Percentiles rank a stretch among this genome's conserved stretches.
phyloP scores from a whole-genome alignment of 1,139 yeast species.

The Geotrichum aggregatum region DNA sequence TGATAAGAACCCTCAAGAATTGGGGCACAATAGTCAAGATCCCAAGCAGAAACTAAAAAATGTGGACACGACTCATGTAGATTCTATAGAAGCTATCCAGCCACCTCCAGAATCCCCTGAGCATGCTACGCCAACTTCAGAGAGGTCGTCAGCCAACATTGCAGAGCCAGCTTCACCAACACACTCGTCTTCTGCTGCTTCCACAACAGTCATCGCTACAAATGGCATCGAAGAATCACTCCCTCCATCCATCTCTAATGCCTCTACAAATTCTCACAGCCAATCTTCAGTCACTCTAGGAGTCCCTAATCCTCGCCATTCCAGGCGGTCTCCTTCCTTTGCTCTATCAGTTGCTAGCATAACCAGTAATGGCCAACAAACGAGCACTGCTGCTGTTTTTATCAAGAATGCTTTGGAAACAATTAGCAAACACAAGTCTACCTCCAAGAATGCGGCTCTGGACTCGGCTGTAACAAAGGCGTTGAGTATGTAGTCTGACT shows the following conservation, averaged over 20 bases:
- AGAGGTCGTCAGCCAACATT: too few relatives aligned
- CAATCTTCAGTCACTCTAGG: background rate
- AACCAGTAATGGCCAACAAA: constrained; percentile 30
- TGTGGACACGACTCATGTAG: too few relatives aligned
- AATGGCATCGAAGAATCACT: background rate
- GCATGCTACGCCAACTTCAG: too few relatives aligned
- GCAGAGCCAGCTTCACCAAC: too few relatives aligned
- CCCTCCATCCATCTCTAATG: background rate
- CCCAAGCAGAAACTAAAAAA: too few relatives aligned
- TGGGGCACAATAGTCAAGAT: too few relatives aligned
- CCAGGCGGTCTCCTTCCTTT: constrained; percentile 32
- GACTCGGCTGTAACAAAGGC: constrained; percentile 44
- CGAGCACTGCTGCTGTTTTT: constrained; percentile 42
- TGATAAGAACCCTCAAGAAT: too few relatives aligned
- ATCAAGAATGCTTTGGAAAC: constrained; percentile 48
- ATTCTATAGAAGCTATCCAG: too few relatives aligned
- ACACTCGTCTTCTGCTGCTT: background rate
- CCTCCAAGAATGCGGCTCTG: constrained; percentile 46
- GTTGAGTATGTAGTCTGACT: constrained; percentile 34
- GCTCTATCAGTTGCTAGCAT: constrained; percentile 33
- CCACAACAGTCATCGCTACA: background rate
- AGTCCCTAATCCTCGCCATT: constrained; percentile 17
- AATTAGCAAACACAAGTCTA: constrained; percentile 48
- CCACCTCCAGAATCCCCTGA: too few relatives aligned
- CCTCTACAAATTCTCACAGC: background rate